phyloP scores from a whole-genome alignment of 225 moss, liverwort and hornwort species.

The Sphagnum contortum region DNA sequence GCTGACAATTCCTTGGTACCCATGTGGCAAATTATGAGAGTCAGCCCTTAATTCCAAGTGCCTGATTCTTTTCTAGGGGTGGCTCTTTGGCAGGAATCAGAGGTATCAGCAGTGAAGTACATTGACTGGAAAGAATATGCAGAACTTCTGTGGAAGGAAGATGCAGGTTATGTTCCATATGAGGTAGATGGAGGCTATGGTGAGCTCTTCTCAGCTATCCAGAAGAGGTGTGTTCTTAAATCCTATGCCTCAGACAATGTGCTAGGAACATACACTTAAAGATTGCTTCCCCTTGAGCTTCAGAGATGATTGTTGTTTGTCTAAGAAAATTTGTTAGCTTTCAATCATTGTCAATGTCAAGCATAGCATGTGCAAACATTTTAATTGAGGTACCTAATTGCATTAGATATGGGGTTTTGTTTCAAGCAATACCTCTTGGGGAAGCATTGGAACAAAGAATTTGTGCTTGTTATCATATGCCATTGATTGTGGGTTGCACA shows the following conservation, averaged over 20 bases:
- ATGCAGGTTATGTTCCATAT: constrained; percentile 63
- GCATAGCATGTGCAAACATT: no score
- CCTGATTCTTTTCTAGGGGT: no score
- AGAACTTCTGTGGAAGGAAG: constrained; percentile 37
- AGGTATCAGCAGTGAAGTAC: constrained; percentile 89
- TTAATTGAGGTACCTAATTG: no score
- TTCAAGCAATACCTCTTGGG: no score
- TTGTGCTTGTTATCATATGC: no score
- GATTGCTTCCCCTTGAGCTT: no score
- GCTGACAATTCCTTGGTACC: not conserved
- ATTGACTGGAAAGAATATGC: constrained; percentile 84
- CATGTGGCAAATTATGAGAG: no score
- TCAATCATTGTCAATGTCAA: no score
- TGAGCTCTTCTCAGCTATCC: constrained; percentile 55
- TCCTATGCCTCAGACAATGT: not conserved
- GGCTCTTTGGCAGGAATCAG: constrained; percentile 56
- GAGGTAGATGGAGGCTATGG: constrained; percentile 59
- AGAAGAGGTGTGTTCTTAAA: constrained; percentile 46
- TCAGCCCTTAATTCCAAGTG: no score
- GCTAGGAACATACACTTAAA: no score
- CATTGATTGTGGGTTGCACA: constrained; percentile 9
- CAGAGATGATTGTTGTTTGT: not conserved
- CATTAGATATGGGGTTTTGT: no score
- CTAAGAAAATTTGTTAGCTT: not conserved
- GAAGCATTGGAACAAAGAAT: no score